Percentiles rank a stretch among this genome's conserved stretches.
phyloP scores from a whole-genome alignment of 1,139 yeast genomes.

The Maudiozyma humilis region DNA sequence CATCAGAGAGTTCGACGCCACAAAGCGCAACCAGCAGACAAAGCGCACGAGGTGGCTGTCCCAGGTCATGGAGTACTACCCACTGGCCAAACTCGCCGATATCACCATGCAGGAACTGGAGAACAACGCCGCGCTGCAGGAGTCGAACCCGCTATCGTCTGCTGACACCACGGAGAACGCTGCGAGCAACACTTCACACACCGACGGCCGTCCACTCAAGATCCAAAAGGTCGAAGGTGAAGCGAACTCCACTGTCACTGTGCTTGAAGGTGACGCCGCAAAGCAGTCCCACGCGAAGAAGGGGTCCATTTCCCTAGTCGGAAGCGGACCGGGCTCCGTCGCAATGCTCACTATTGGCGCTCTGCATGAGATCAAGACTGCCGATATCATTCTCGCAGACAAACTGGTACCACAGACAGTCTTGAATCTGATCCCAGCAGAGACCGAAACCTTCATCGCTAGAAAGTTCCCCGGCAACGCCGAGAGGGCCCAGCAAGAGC shows the following conservation, averaged over 20 bases:
- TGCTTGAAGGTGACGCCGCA: too few species aligned
- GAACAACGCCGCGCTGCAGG: neutral
- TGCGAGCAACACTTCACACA: too few species aligned
- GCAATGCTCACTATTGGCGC: constrained; percentile 83
- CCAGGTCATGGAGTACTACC: constrained; percentile 87
- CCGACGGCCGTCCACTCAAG: too few species aligned
- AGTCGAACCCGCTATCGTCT: constrained; percentile 1
- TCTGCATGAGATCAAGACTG: constrained; percentile 64
- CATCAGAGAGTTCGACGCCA: constrained; percentile 53
- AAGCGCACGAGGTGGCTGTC: constrained; percentile 78
- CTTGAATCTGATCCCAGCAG: constrained; percentile 65
- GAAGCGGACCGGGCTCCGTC: constrained; percentile 91
- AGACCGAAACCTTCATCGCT: constrained; percentile 75
- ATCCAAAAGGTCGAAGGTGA: too few species aligned
- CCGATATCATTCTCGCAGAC: constrained; percentile 82
- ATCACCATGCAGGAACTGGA: constrained; percentile 24
- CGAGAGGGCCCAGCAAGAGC: constrained; percentile 83
- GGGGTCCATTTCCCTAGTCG: constrained; percentile 72
- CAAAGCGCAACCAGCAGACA: constrained; percentile 43
- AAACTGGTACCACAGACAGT: constrained; percentile 88
- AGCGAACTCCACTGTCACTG: too few species aligned
- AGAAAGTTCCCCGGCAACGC: constrained; percentile 96
- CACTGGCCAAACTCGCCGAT: constrained; percentile 52
- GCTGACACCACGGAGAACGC: too few species aligned
- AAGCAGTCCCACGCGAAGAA: neutral